These are phyloP conservation scores for Tulasnella sp. DNA, from an alignment of 768 basidiomycete species.

Conservation along the genomic window DNA sequence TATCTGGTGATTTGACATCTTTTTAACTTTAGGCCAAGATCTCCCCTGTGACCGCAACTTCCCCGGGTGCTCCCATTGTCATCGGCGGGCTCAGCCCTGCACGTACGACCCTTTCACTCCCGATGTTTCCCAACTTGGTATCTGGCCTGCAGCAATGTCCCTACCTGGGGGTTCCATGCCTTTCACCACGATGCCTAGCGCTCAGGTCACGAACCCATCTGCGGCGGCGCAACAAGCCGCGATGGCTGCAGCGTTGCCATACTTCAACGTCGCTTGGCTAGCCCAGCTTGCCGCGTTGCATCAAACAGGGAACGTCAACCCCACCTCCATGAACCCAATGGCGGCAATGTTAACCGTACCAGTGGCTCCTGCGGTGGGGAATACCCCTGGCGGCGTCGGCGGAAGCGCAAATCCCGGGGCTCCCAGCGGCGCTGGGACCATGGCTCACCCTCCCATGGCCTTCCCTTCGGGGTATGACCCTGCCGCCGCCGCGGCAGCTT, in stretches of 20 bases:
- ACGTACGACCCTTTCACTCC: conserved; percentile 30
- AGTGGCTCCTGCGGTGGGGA: neutral
- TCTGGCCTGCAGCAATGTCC: conserved; percentile 26
- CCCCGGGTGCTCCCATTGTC: conserved; percentile 29
- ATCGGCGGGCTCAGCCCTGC: conserved; percentile 12
- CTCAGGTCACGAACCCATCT: conserved; percentile 17
- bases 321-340: conserved; percentile 23
- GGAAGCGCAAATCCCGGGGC: neutral
- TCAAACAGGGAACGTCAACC: conserved; percentile 2
- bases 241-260: conserved; percentile 10
- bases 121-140: conserved; percentile 24
- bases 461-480: conserved; percentile 12
- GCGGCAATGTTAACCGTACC: conserved; percentile 8
- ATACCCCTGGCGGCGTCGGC: no score
- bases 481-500: conserved; percentile 16
- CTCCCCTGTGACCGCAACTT: conserved; percentile 26
- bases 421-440: neutral
- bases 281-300: conserved; percentile 23
- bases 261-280: conserved; percentile 30
- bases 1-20: neutral
- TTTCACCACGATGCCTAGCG: neutral
- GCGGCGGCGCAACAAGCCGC: conserved; percentile 17
- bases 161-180: neutral
- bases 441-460: conserved; percentile 17
- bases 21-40: conserved; percentile 28